Evolutionary conservation across 768 basidiomycete genomes (phyloP), one percentile per base, ranked within the genome.

Genomic region (Psilocybe tampanensis): DNA sequence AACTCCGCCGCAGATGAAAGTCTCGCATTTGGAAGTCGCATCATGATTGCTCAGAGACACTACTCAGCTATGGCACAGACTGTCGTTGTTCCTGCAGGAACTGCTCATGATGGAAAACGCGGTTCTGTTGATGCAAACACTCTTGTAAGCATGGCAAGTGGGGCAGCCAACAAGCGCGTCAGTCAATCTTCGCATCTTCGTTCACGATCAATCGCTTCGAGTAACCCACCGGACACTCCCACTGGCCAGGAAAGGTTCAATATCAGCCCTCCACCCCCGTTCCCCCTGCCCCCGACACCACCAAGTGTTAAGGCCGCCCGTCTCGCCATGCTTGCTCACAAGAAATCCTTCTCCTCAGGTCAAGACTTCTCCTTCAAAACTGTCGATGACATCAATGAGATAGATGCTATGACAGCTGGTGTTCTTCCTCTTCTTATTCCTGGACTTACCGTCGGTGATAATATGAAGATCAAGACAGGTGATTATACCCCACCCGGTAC

Each of bases 221-320:
- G 81, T 55, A 76, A 68, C 58, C 70, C 68, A 23, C 75, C 77
- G 53, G 68, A 67, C 54, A 76, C 74, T 47, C 74, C 76, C 12
- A 70, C 75, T 21, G 63, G 72, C 48, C 63, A 74, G 66, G 68
- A 66, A 47, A 68, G 64, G 24, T 72, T 75, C 64, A 74, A 66
- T 58, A 71, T 75, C 58, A 83, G 75, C 64, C 84, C 85, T 9
- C 88, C 89, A 26, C 88, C 89, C 3, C 76, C 84, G 1, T 81
- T 83, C 61, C 88, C 89, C 9, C 79, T 90, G 32, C 88, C 89
- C 11, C 88, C 89, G 2, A 91, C 88, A n/a, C 88, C 88, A 26
- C 86, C 86, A 0, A 86, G 78, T 55, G 80, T 88, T 47, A 77
- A 80, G 62, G 79, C 78, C 24, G 84, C 81, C 45, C 82, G 80